Evolutionary conservation across 441 rosid genomes (phyloP).

Genomic region (Capsella rubella): DNA sequence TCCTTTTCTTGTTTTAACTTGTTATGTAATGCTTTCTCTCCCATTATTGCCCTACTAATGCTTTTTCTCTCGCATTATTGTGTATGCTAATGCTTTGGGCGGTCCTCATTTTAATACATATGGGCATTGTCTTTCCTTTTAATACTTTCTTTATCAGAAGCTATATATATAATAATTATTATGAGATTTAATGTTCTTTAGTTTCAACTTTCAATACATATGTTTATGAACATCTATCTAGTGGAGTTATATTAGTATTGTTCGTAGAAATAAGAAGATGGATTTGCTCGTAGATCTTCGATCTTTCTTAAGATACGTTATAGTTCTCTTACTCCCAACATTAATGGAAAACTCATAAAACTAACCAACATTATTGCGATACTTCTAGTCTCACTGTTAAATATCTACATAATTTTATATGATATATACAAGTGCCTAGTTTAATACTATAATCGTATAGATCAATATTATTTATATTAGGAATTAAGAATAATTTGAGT

Average conservation of each 20-base stretch:
- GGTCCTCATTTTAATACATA: slow-evolving; percentile 40
- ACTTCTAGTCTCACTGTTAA: not conserved
- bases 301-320: not conserved
- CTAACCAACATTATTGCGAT: not conserved
- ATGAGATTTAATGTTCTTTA: not conserved
- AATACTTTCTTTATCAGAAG: slow-evolving; percentile 20
- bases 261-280: not conserved
- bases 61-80: slow-evolving; percentile 36
- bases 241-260: not conserved
- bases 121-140: slow-evolving; percentile 28
- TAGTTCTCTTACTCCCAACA: slow-evolving; percentile 10
- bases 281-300: not conserved
- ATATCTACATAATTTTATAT: not conserved
- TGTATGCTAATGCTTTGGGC: slow-evolving; percentile 40
- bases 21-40: slow-evolving; percentile 40
- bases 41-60: slow-evolving; percentile 43
- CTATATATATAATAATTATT: not conserved
- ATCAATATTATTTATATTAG: not conserved
- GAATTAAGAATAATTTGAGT: not conserved
- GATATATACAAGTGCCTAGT: slow-evolving; percentile 7
- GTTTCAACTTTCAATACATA: not conserved
- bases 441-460: not conserved
- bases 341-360: not conserved
- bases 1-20: slow-evolving; percentile 42
- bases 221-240: slow-evolving; percentile 8